These are phyloP conservation scores for Calonectria pseudoturangicola DNA, from an alignment of 2,329 filamentous ascomycete species.

Conservation along the genomic window DNA sequence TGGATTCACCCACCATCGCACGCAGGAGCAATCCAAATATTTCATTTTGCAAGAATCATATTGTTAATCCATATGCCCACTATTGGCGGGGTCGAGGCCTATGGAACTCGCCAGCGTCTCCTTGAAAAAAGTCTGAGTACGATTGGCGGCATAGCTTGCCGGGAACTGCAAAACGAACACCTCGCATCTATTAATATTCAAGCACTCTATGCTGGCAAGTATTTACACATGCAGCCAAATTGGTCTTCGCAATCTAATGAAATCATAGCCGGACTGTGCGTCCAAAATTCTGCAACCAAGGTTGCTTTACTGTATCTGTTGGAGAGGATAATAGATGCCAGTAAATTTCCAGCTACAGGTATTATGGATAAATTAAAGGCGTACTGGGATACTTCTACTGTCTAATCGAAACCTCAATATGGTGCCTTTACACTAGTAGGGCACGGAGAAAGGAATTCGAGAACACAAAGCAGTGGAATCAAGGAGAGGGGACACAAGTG, in stretches of 20 bases:
- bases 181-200: constrained; percentile 15
- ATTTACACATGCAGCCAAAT: too few relatives aligned
- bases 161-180: background rate
- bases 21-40: constrained; percentile 11
- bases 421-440: too few relatives aligned
- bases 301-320: background rate
- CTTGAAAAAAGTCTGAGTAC: constrained; percentile 12
- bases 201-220: constrained; percentile 13
- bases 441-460: too few relatives aligned
- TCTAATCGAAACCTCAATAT: background rate
- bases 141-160: constrained; percentile 4
- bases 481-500: too few relatives aligned
- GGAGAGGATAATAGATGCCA: background rate
- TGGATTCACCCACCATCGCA: constrained; percentile 20
- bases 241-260: background rate
- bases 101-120: background rate
- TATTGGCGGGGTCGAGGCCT: constrained; percentile 7
- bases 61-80: constrained; percentile 10
- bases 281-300: background rate
- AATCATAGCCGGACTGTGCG: background rate
- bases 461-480: too few relatives aligned
- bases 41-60: constrained; percentile 13
- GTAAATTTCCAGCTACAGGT: constrained; percentile 2
- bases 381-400: background rate
- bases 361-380: background rate